Conservation (phyloP, 148 eudicot genomes). For the Chenopodium quinoa region DNA sequence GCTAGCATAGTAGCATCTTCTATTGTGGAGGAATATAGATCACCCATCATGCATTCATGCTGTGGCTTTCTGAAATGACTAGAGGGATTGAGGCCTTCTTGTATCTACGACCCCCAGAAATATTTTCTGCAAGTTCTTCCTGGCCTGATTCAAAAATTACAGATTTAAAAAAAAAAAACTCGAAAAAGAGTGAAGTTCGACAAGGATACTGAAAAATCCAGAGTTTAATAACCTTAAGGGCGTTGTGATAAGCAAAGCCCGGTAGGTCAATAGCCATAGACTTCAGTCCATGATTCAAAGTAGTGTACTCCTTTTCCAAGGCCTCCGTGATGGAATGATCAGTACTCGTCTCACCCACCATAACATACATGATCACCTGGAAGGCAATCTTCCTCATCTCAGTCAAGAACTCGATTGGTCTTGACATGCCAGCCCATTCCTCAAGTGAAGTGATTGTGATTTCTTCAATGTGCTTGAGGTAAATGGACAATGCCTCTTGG, state of each 20-base stretch:
- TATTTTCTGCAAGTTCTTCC: slow-evolving; percentile 37
- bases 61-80: too few species aligned
- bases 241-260: slow-evolving; percentile 52
- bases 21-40: too few species aligned
- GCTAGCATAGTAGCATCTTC: too few species aligned
- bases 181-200: background rate
- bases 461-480: slow-evolving; percentile 34
- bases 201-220: background rate
- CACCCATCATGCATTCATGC: too few species aligned
- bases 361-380: slow-evolving; percentile 46
- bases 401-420: slow-evolving; percentile 46
- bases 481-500: slow-evolving; percentile 38
- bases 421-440: slow-evolving; percentile 29
- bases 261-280: slow-evolving; percentile 55
- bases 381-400: slow-evolving; percentile 48
- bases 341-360: slow-evolving; percentile 41
- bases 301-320: slow-evolving; percentile 49
- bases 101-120: slow-evolving; percentile 35
- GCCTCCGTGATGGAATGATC: slow-evolving; percentile 35
- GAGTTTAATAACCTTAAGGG: slow-evolving; percentile 41
- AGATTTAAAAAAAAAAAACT: background rate
- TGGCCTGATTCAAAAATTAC: slow-evolving; percentile 32
- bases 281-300: slow-evolving; percentile 41
- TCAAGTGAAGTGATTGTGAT: slow-evolving; percentile 24
- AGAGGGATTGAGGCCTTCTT: slow-evolving; percentile 15